phyloP scores from a whole-genome alignment of 768 basidiomycete genomes.

The Mycena sanguinolenta region DNA sequence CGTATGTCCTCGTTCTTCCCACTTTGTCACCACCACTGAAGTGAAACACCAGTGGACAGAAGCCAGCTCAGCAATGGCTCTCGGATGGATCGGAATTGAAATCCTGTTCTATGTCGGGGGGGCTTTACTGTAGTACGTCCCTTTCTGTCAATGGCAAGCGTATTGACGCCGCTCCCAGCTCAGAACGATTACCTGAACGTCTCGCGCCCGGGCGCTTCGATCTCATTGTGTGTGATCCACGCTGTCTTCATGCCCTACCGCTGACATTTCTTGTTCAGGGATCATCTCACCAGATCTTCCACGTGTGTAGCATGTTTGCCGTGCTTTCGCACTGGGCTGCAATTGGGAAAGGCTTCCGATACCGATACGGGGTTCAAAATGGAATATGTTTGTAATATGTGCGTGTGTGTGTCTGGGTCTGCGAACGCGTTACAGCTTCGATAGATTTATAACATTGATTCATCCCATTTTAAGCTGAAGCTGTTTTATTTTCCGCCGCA shows the following conservation, averaged over 20 bases:
- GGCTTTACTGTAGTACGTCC: conserved; percentile 27
- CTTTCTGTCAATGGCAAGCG: neutral
- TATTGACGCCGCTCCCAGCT: neutral
- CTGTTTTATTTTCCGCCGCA: too few species aligned
- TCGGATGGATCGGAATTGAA: conserved; percentile 19
- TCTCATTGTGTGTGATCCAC: conserved; percentile 1
- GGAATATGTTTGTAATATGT: conserved; percentile 11
- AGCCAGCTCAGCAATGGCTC: conserved; percentile 16
- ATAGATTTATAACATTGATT: too few species aligned
- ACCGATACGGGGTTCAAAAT: conserved; percentile 11
- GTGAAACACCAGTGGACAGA: conserved; percentile 8
- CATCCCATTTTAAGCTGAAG: too few species aligned
- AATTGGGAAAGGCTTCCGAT: conserved; percentile 9
- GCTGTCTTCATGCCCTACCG: neutral
- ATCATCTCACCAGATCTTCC: conserved; percentile 32
- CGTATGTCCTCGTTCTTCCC: neutral
- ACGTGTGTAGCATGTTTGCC: conserved; percentile 30
- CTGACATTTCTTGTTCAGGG: conserved; percentile 10
- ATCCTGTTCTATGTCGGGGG: conserved; percentile 22
- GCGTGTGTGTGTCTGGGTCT: too few species aligned
- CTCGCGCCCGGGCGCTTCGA: conserved; percentile 16
- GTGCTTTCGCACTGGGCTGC: conserved; percentile 22
- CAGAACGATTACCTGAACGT: conserved; percentile 27
- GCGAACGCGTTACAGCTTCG: too few species aligned
- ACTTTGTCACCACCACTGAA: neutral